These are phyloP conservation scores for Trichoderma reesei DNA, from an alignment of 495 filamentous ascomycete genomes.

Conservation along the genomic window DNA sequence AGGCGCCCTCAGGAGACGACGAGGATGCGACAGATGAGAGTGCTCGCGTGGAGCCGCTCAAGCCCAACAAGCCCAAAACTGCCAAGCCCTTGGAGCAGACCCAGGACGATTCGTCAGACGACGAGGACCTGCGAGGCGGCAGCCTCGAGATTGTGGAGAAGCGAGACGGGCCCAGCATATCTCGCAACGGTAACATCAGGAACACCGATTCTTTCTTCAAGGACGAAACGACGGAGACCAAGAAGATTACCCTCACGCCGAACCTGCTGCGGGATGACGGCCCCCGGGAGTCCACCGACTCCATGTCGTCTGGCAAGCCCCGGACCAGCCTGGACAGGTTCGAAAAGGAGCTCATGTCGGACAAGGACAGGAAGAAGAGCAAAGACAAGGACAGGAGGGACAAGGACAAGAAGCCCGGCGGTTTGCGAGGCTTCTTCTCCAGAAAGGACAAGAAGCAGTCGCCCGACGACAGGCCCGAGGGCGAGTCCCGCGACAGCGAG, in stretches of 20 bases:
- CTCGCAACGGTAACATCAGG: slow-evolving; percentile 73
- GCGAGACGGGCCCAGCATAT: slow-evolving; percentile 43
- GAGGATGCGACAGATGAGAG: slow-evolving; percentile 34
- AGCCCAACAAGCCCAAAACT: slow-evolving; percentile 19
- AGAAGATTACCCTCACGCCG: slow-evolving; percentile 94
- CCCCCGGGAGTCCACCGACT: slow-evolving; percentile 49
- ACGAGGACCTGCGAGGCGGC: slow-evolving; percentile 35
- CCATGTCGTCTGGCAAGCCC: slow-evolving; percentile 43
- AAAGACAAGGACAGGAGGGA: slow-evolving; percentile 67
- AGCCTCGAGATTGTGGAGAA: slow-evolving; percentile 64
- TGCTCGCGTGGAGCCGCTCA: slow-evolving; percentile 40
- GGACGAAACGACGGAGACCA: slow-evolving; percentile 86
- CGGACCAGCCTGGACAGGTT: slow-evolving; percentile 47
- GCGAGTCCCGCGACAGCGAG: slow-evolving; percentile 32
- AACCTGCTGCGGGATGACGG: slow-evolving; percentile 85
- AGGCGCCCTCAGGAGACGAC: slow-evolving; percentile 21
- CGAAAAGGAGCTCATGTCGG: slow-evolving; percentile 35
- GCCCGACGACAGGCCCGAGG: slow-evolving; percentile 45
- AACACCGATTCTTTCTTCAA: slow-evolving; percentile 96
- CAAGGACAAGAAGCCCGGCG: slow-evolving; percentile 85
- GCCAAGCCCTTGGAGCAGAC: slow-evolving; percentile 29
- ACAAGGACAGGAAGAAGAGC: slow-evolving; percentile 42
- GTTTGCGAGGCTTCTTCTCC: slow-evolving; percentile 91
- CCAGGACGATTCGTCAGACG: slow-evolving; percentile 28
- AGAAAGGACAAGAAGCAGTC: slow-evolving; percentile 82